Evolutionary conservation across 2,329 filamentous ascomycete species (phyloP), one percentile per base, ranked within the genome.

Genomic region (Aspergillus piperis): DNA sequence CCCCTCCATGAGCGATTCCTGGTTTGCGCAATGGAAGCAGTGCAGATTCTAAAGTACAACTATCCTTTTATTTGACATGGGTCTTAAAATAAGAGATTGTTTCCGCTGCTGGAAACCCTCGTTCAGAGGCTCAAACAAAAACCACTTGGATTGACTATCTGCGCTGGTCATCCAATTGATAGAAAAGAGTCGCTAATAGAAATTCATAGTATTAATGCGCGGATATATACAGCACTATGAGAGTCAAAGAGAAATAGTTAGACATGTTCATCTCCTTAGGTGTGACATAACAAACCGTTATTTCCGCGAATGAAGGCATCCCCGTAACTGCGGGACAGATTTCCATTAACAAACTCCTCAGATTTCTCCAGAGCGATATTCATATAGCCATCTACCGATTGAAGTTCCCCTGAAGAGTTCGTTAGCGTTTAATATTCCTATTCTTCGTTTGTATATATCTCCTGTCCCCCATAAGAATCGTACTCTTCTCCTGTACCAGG

Each of bases 381-480:
- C 95, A 99, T 99, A 80, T 98, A 99, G 55, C 95, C 95, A 77
- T 99, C 95, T 53, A 99, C 94, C 0, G 93, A 96, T 76, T 98
- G 93, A 39, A 98, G 85, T 75, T 97, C 92, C 68, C 95, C 94
- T 97, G 64, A 17, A 36, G 17, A 27, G 13, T 4, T 48, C n/a
- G 63, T 61, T 58, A 60, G 58, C 48, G 53, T 38, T 38, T 38
- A 32, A 21, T 7, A 48, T 25, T 42, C n/a, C n/a, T 42, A 23
- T 39, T 30, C 13, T 25, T 5, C 13, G 27, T 7, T 30, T 17
- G 23, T 30, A n/a, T 50, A 5, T n/a, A 27, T 17, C 23, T 13
- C 25, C 23, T 25, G 10, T 27, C 44, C 10, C 25, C 23, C n/a
- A 17, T 17, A 32, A 32, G 11, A 11, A 5, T 5, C 4, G 11